Base-by-base conservation (phyloP, 176 grass and related monocot species). In the Eragrostis curvula region DNA sequence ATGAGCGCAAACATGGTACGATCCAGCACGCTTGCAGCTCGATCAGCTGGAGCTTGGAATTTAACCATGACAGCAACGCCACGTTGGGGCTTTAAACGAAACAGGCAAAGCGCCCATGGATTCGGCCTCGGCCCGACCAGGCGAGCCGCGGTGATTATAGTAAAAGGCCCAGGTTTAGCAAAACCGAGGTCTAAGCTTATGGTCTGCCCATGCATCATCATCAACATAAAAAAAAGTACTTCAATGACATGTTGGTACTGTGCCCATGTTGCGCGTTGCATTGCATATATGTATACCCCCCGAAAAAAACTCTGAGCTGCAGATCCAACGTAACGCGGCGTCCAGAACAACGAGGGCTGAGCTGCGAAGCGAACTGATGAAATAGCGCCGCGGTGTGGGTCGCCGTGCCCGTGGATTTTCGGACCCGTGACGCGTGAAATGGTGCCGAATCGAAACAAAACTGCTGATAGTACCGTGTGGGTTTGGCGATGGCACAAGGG, bases 81-180 rank as follows among this genome's bases (percentile, higher is more conserved):
- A 61, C 25, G 59, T 61, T 27, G 9, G 36, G 14, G 63, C 30
- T 15, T 15, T 18, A 21, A 41, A 9, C 15, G 17, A 67, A 68
- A 68, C 17, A 39, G 40, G 66, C 39, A 44, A 64, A 64, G 12
- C 76, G 45, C 44, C 76, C 76, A 36, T 66, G 60, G 76, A 36
- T 79, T 79, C n/a, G 6, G 45, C 20, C 43, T 63, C 42, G 59
- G 61, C 17, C 5, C 27, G 45, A 24, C 3, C 27, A 47, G 24
- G 46, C 7, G 28, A 36, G 61, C 36, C 42, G 36, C 16, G 2
- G 36, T 9, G 65, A 68, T 41, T 21, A 20, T 43, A 68, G 40
- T 68, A n/a, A 68, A 68, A 68, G 39, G 39, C 65, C 39, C 65
- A 68, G 65, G 36, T 41, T 65, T 41, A 68, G 18, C 65, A n/a